Evolutionary conservation across 2,329 filamentous ascomycete species (phyloP), one percentile per base, ranked within the genome.

Genomic region (Dactylonectria macrodidyma): DNA sequence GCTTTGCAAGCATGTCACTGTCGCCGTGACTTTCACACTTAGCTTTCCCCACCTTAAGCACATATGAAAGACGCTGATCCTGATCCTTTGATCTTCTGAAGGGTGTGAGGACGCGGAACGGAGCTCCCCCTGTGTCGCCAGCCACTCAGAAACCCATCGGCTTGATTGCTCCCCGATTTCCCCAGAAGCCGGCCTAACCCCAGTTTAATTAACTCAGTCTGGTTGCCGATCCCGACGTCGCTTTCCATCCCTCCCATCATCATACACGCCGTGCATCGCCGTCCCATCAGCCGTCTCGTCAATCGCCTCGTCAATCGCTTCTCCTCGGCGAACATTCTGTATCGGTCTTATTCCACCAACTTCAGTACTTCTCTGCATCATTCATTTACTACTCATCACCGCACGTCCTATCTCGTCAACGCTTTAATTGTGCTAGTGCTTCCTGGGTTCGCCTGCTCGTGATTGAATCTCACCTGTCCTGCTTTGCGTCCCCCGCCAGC

Each of bases 181-280:
- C 34, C 36, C 22, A 36, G 34, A 3, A 3, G 30, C 51, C 51
- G 51, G n/a, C 36, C 12, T 19, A 19, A 54, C 47, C 64, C 64
- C 64, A 44, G 64, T 62, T 66, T 59, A 30, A 30, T 30, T 44
- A 58, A 48, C 30, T 44, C 47, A 34, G 24, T 48, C 7, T 19
- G 62, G 26, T 30, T 16, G 38, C 56, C 62, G 63, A 66, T 61
- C 63, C 36, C 22, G 33, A 57, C 44, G 34, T 41, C 22, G 56
- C 19, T 34, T 19, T 44, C 26, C 58, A 61, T 44, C 44, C 26
- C 33, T 59, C 34, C 34, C 41, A 52, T 51, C 62, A 62, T 66
- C 64, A 62, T 59, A 52, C 36, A 58, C 46, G 46, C 54, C 36
- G 34, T 38, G 38, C 62, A 59, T 59, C 48, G 46, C 44, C 44